These are phyloP conservation scores for Paraleonurus japonicus DNA, from an alignment of 257 asterid genomes.

Conservation along the genomic window DNA sequence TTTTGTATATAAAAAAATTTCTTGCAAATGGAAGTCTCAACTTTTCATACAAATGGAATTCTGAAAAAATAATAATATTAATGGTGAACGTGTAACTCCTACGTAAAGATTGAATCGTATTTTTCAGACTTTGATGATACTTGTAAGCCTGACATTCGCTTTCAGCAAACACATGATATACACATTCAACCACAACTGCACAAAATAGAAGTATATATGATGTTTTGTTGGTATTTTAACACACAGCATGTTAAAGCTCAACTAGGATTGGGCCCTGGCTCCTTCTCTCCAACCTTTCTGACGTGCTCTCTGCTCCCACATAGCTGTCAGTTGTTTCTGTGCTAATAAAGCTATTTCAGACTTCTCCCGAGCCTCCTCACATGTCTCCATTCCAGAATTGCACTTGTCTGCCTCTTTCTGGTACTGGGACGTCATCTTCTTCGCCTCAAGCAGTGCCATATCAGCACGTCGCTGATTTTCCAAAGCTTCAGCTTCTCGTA, in stretches of 20 bases:
- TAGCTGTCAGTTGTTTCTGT: constrained; percentile 70
- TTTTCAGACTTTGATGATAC: constrained; percentile 16
- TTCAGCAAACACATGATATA: constrained; percentile 27
- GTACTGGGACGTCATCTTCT: constrained; percentile 87
- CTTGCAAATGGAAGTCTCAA: constrained; percentile 24
- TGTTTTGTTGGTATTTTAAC: constrained; percentile 9
- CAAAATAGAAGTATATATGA: constrained; percentile 24
- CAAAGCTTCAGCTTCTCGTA: constrained; percentile 73
- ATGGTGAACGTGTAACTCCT: constrained; percentile 32
- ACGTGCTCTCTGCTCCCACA: constrained; percentile 89
- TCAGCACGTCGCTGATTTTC: constrained; percentile 86
- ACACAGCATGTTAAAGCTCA: constrained; percentile 17
- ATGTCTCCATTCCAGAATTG: constrained; percentile 95
- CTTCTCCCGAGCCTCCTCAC: constrained; percentile 94
- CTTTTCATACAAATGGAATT: constrained; percentile 32
- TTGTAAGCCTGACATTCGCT: constrained; percentile 19
- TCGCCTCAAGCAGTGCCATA: constrained; percentile 86
- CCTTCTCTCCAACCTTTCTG: constrained; percentile 92
- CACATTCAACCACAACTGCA: constrained; percentile 7
- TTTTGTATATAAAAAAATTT: constrained; percentile 1
- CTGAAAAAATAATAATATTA: constrained; percentile 25
- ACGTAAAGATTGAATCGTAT: constrained; percentile 19
- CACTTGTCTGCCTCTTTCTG: constrained; percentile 98
- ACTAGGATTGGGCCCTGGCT: constrained; percentile 36
- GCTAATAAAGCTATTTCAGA: constrained; percentile 65